Evolutionary conservation across 2,329 filamentous ascomycete genomes (phyloP).

Genomic region (Onygenales sp.): DNA sequence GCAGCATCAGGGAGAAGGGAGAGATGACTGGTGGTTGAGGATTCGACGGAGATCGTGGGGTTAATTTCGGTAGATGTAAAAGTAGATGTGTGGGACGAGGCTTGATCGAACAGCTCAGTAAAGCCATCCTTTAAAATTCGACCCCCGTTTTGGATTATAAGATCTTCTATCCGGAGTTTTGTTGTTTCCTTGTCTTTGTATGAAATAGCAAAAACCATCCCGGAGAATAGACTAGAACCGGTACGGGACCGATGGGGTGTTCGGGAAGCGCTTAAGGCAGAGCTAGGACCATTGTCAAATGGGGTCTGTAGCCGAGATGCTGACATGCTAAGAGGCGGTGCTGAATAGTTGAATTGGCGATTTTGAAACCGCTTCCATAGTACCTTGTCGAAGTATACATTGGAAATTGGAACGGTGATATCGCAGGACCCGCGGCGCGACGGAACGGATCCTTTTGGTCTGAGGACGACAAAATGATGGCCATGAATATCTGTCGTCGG

Average conservation of each 20-base stretch:
- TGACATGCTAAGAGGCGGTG: constrained; percentile 9
- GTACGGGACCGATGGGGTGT: constrained; percentile 30
- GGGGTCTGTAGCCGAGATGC: constrained; percentile 26
- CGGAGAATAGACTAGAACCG: constrained; percentile 51
- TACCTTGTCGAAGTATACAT: constrained; percentile 38
- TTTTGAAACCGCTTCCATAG: constrained; percentile 38
- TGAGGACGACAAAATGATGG: constrained; percentile 30
- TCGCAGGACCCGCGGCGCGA: constrained; percentile 25
- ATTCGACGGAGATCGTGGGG: background rate
- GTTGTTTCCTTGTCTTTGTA: constrained; percentile 51
- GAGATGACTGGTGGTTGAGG: constrained; percentile 27
- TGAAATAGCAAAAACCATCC: constrained; percentile 83
- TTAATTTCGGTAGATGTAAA: background rate
- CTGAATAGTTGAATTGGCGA: constrained; percentile 25
- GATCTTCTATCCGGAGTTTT: constrained; percentile 48
- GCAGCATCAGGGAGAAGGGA: constrained; percentile 45
- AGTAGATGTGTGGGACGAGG: constrained; percentile 15
- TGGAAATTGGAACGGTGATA: constrained; percentile 34
- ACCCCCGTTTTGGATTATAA: constrained; percentile 65
- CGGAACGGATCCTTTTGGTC: constrained; percentile 34
- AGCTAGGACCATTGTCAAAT: constrained; percentile 28
- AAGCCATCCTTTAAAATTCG: constrained; percentile 65
- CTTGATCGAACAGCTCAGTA: constrained; percentile 61
- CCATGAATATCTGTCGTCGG: constrained; percentile 28
- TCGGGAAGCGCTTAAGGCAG: constrained; percentile 41